Evolutionary conservation across 768 basidiomycete species (phyloP).

Genomic region (Leccinellum luteum): DNA sequence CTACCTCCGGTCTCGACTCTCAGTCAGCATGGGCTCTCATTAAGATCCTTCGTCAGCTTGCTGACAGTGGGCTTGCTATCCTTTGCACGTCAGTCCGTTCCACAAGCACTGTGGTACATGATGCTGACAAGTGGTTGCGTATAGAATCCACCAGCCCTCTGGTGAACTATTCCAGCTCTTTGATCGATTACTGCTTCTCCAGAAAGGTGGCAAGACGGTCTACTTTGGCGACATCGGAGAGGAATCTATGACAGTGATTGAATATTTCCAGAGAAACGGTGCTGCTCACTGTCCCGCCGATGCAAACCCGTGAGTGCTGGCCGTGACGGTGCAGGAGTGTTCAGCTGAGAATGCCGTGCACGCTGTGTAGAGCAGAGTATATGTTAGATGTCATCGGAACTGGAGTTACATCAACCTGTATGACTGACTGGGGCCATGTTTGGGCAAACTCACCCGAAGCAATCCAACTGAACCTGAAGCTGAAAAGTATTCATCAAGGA

Average conservation of each 20-base stretch:
- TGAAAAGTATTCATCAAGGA: conserved; percentile 44
- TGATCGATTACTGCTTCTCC: conserved; percentile 49
- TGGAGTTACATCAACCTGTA: conserved; percentile 45
- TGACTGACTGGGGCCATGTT: conserved; percentile 46
- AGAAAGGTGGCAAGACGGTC: conserved; percentile 58
- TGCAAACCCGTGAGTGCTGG: conserved; percentile 24
- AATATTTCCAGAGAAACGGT: conserved; percentile 26
- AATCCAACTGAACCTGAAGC: conserved; percentile 35
- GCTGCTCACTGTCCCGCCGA: conserved; percentile 15
- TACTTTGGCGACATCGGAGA: conserved; percentile 55
- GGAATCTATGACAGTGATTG: conserved; percentile 18
- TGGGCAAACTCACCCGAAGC: conserved; percentile 49
- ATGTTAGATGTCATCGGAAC: conserved; percentile 57
- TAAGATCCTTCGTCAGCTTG: conserved; percentile 49
- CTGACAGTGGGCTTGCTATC: conserved; percentile 54
- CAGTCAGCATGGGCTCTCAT: conserved; percentile 52
- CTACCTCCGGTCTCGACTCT: conserved; percentile 54
- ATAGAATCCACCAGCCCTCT: conserved; percentile 36
- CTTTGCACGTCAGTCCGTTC: conserved; percentile 45
- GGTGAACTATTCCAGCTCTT: conserved; percentile 51
- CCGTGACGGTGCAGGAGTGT: not conserved
- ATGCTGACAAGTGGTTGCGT: not conserved
- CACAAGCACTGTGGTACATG: not conserved
- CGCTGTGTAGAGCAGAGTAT: conserved; percentile 40
- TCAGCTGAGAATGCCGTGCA: not conserved